phyloP scores from a whole-genome alignment of 2,329 filamentous ascomycete genomes.

The Penicillium digitatum region DNA sequence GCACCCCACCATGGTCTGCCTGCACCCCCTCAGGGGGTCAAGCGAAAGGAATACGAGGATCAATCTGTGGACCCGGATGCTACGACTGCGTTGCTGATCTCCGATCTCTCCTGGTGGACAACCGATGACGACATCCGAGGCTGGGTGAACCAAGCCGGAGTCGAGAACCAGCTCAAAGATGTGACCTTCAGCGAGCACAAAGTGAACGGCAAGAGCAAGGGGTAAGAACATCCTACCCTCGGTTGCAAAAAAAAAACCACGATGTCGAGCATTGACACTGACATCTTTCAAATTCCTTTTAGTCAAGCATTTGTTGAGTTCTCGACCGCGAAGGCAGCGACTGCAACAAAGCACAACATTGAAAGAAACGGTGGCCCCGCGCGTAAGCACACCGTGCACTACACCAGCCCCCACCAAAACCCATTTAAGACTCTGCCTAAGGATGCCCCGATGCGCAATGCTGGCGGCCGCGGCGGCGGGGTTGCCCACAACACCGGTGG shows the following conservation, averaged over 20 bases:
- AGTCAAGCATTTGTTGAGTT: slow-evolving; percentile 83
- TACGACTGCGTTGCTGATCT: slow-evolving; percentile 72
- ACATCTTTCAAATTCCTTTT: neutral
- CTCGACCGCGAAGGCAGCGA: slow-evolving; percentile 74
- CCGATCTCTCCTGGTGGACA: slow-evolving; percentile 93
- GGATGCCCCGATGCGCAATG: slow-evolving; percentile 71
- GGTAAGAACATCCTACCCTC: slow-evolving; percentile 53
- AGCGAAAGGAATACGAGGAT: slow-evolving; percentile 59
- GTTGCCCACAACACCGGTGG: slow-evolving; percentile 38
- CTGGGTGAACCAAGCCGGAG: slow-evolving; percentile 74
- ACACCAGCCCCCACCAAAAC: slow-evolving; percentile 72
- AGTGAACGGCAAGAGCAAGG: slow-evolving; percentile 97
- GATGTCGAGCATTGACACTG: neutral
- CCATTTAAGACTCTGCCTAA: slow-evolving; percentile 90
- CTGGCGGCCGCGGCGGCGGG: slow-evolving; percentile 51
- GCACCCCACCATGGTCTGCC: slow-evolving; percentile 17
- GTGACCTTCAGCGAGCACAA: slow-evolving; percentile 98
- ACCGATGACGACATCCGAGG: slow-evolving; percentile 91
- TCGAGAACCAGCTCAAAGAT: slow-evolving; percentile 81
- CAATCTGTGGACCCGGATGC: slow-evolving; percentile 57
- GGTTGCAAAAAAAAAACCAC: too few species aligned
- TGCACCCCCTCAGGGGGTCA: slow-evolving; percentile 54
- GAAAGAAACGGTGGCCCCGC: slow-evolving; percentile 59
- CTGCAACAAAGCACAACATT: slow-evolving; percentile 76
- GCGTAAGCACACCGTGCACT: slow-evolving; percentile 68